Base-by-base conservation (phyloP, 1,284 basidiomycete genomes). In the Cutaneotrichosporon mucoides region DNA sequence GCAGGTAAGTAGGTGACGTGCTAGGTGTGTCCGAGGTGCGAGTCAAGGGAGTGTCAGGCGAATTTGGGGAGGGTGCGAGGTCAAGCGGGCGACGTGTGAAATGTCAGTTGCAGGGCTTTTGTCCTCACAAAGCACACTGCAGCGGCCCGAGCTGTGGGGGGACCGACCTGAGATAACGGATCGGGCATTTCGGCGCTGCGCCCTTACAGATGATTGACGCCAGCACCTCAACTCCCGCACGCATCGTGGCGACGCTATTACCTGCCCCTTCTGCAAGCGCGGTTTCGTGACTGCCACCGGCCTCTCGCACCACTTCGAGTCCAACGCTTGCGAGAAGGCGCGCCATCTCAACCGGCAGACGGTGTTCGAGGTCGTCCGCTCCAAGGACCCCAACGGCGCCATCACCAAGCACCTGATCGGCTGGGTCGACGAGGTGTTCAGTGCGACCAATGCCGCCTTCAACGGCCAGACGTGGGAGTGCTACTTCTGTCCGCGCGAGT, bases 291-390 rank as follows among this genome's bases (percentile, higher is more conserved):
- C 37, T 10, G 60, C 60, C 5, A 51, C 60, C 0, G 60, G 55
- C 6, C n/a, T 61, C 8, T 35, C 44, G 12, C 55, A 61, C 60
- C 55, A 61, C 52, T 55, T 57, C 43, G 60, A 61, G 44, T n/a
- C 24, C 6, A 40, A n/a, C n/a, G 40, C 38, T 12, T 57, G 60
- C 44, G 46, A 46, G 5, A 40, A 36, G 4, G 60, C 56, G 2
- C 54, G 44, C 6, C 13, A 45, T 33, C 42, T 57, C 6, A 35
- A 46, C 38, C 48, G 60, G 16, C 47, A 61, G 2, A 34, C 11
- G 10, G 40, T 61, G 13, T 57, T 51, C 46, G 8, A n/a, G 35
- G 45, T 43, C 35, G 49, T 61, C n/a, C 48, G 49, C 36, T 15
- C 41, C 42, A 36, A 40, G 11, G 56, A 61, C 56, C 52, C 56